Percentiles rank a stretch among this genome's conserved stretches.
Evolutionary conservation across 257 asterid genomes (phyloP).

Genomic region (Gentiana macrophylla): DNA sequence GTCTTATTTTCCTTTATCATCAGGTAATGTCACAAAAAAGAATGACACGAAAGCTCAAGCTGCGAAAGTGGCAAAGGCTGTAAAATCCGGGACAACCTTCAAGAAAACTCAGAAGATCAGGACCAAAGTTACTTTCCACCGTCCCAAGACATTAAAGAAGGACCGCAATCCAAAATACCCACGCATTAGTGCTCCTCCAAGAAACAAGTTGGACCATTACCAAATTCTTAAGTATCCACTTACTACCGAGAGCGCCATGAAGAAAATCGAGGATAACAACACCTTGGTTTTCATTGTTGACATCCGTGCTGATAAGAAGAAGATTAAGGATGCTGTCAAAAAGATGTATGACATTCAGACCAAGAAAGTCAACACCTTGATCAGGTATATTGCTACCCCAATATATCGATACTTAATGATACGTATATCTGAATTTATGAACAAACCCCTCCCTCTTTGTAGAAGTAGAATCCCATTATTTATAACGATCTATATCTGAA

Average conservation of each 20-base stretch:
- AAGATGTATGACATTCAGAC: slow-evolving; percentile 33
- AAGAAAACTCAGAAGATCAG: slow-evolving; percentile 23
- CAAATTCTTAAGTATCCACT: slow-evolving; percentile 29
- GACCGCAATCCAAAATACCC: slow-evolving; percentile 28
- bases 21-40: slow-evolving; percentile 18
- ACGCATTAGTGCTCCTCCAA: slow-evolving; percentile 26
- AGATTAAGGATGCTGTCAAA: slow-evolving; percentile 28
- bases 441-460: too few species aligned
- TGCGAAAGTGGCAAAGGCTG: slow-evolving; percentile 22
- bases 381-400: slow-evolving; percentile 15
- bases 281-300: slow-evolving; percentile 31
- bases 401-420: too few species aligned
- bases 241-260: slow-evolving; percentile 31
- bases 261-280: slow-evolving; percentile 29
- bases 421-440: too few species aligned
- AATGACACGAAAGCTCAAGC: slow-evolving; percentile 27
- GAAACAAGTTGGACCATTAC: slow-evolving; percentile 28
- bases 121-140: slow-evolving; percentile 26
- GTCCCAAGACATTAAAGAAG: slow-evolving; percentile 25
- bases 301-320: slow-evolving; percentile 31
- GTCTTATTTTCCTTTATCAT: neutral
- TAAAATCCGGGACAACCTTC: slow-evolving; percentile 22
- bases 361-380: slow-evolving; percentile 27
- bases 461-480: too few species aligned
- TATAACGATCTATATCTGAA: too few species aligned